Evolutionary conservation across 75 land plant species (phyloP), one percentile per base, ranked within the genome.

Genomic region (Selaginella tamariscina): DNA sequence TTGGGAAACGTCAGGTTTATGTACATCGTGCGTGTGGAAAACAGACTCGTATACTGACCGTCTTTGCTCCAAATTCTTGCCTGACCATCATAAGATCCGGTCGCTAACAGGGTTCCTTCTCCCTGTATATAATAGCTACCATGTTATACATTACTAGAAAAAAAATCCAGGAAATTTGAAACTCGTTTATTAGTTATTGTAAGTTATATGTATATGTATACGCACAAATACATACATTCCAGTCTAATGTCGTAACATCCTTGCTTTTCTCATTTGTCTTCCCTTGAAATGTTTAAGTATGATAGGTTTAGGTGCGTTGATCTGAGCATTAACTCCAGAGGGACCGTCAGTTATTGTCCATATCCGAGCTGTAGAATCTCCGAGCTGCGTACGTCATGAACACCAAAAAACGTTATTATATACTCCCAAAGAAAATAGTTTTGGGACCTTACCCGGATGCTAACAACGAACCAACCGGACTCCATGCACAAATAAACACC

Each of bases 11-110:
- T 30, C 15, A 23, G 56, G n/a, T 27, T 8, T 29, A 71, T 33
- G 0, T 24, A 24, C 71, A 56, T 68, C 59, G 56, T 74, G 23
- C 2, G 76, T 59, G 1, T 57, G 70, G 31, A 39, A 56, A 70
- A 72, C 69, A 27, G 0, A 30, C 49, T 33, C 63, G 33, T 0
- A 59, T 27, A 20, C 72, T 69, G 77, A 94, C 98, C 98, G 77
- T 82, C 86, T 71, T 71, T 83, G 32, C 71, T 85, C 98, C 98
- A 94, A 49, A 94, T 87, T 70, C 98, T 88, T 27, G 98, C 96
- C 68, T 87, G 91, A n/a, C 96, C 98, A 83, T 94, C 98, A 83
- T 87, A 94, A 11, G 96, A 87, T 49, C 98, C 98, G 21, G 98
- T 89, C 22, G 98, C 98, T 69, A 94, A 88, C 22, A 89, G 73